A percentile compares a stretch with the other conserved stretches of the same genome.
phyloP scores from a whole-genome alignment of 129 eudicot genomes.

The Flaveria ramosissima region DNA sequence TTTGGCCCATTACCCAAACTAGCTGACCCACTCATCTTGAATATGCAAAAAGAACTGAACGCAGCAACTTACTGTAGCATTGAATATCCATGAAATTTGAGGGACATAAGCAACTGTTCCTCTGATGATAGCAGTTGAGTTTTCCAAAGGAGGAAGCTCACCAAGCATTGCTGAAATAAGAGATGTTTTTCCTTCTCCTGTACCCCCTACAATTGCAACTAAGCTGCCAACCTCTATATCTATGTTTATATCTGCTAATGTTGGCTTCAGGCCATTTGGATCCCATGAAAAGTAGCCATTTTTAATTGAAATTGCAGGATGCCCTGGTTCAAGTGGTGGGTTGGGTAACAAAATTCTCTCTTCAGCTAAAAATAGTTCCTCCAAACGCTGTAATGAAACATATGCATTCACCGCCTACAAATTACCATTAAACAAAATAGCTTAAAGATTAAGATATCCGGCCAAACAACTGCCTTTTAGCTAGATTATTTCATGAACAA shows the following conservation, averaged over 20 bases:
- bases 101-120: slow-evolving; percentile 93
- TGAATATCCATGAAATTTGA: slow-evolving; percentile 95
- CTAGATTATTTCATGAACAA: neutral
- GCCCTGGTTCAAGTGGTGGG: slow-evolving; percentile 70
- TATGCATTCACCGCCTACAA: slow-evolving; percentile 88
- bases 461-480: slow-evolving; percentile 6
- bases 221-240: slow-evolving; percentile 82
- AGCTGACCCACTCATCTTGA: neutral
- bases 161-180: slow-evolving; percentile 96
- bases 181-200: slow-evolving; percentile 98
- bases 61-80: slow-evolving; percentile 65
- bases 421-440: slow-evolving; percentile 12
- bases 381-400: slow-evolving; percentile 81
- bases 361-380: slow-evolving; percentile 75
- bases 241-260: slow-evolving; percentile 72
- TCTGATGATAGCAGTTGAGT: slow-evolving; percentile 62
- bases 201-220: slow-evolving; percentile 89
- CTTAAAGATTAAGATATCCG: neutral
- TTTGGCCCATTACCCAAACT: neutral
- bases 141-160: slow-evolving; percentile 74
- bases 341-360: slow-evolving; percentile 77
- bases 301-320: slow-evolving; percentile 83
- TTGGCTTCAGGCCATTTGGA: slow-evolving; percentile 62
- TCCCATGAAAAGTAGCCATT: slow-evolving; percentile 95
- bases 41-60: slow-evolving; percentile 6